Evolutionary conservation across 2,329 filamentous ascomycete genomes (phyloP), one percentile per base, ranked within the genome.

Genomic region (Blumeria graminis): DNA sequence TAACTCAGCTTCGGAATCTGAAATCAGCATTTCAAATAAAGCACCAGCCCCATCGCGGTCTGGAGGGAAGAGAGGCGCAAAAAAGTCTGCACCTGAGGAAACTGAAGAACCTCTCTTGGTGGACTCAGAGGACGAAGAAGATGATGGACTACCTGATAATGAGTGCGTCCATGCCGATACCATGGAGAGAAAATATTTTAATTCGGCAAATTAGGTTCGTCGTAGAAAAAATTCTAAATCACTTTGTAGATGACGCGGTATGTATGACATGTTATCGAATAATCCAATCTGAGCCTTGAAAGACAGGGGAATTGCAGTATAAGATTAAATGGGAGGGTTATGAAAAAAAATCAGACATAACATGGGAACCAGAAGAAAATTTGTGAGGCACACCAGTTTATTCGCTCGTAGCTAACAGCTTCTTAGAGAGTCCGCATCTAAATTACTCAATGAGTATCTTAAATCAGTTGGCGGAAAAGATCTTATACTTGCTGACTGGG

Each of bases 311-410:
- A 4, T 63, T 80, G 0, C 73, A 74, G 51, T 88, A 83, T 64
- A 74, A 82, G 55, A 83, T 92, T 38, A 88, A 90, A 63, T 92
- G 86, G 86, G 78, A 85, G 60, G 85, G 85, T 3, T 92, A 82
- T 59, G 77, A 84, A 0, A 76, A 80, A 59, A 78, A 80, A 59
- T 67, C 71, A 0, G 86, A 92, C 61, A 69, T 77, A 63, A 92
- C 86, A 0, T 90, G 84, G 85, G 86, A 92, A 65, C 81, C 83
- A 0, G 81, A 86, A 62, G 77, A 79, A 10, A 89, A 88, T 62
- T 70, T 86, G 58, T 68, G 77, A 80, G 68, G 43, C 41, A 33
- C 35, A 3, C 6, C 56, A 28, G 11, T 11, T 22, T 58, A 57
- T 28, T 4, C 16, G 16, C 6, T n/a, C 43, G 55, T 34, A 51